Percentiles rank a stretch among this genome's conserved stretches.
Evolutionary conservation across 2,329 filamentous ascomycete species (phyloP).

Genomic region (Trichophyton equinum): DNA sequence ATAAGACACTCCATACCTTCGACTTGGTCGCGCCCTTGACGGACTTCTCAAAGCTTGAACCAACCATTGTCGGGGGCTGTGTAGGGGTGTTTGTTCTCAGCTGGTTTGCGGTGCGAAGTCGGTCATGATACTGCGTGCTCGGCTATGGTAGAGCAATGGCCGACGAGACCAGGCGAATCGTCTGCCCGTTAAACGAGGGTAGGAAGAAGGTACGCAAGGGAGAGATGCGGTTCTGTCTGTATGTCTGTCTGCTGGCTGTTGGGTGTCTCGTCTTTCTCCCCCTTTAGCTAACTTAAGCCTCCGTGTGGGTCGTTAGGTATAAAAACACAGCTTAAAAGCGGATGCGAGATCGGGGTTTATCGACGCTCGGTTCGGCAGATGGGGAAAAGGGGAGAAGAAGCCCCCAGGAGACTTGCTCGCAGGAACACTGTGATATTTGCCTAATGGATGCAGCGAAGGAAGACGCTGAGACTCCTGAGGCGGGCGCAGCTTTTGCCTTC

Average conservation of each 20-base stretch:
- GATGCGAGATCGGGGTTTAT: not conserved
- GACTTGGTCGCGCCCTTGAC: conserved; percentile 98
- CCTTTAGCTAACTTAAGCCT: not conserved
- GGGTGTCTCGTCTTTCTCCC: not conserved
- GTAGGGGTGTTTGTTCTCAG: not conserved
- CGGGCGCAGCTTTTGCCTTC: not conserved
- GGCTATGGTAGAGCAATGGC: not conserved
- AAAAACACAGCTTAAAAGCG: not conserved
- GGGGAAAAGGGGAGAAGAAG: not conserved
- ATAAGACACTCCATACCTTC: conserved; percentile 48
- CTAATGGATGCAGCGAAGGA: no score
- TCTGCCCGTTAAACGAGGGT: not conserved
- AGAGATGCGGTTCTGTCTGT: not conserved
- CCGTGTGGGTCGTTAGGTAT: not conserved
- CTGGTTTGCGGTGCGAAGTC: not conserved
- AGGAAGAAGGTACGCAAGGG: not conserved
- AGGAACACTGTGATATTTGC: no score
- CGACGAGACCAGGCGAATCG: not conserved
- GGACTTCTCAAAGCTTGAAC: conserved; percentile 92
- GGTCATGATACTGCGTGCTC: conserved; percentile 2
- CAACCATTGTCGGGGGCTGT: conserved; percentile 27
- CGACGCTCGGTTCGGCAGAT: not conserved
- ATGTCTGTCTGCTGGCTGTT: no score
- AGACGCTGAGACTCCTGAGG: no score
- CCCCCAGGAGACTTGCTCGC: not conserved